Percentiles rank a stretch among this genome's conserved stretches.
Evolutionary conservation across 2,329 filamentous ascomycete species (phyloP).

Genomic region (Penicillium sp.): DNA sequence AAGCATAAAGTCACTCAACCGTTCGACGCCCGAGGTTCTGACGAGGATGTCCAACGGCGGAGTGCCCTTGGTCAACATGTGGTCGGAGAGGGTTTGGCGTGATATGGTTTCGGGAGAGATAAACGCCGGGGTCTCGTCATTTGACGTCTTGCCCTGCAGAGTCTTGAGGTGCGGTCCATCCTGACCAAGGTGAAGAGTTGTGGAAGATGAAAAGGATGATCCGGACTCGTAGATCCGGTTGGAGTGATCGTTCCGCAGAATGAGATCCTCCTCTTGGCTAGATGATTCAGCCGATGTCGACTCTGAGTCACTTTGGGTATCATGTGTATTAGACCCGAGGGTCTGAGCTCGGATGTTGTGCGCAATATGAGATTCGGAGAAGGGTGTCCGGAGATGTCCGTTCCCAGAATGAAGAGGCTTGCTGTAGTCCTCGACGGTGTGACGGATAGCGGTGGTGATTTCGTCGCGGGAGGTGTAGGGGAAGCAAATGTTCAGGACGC

Average conservation of each 20-base stretch:
- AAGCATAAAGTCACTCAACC: constrained; percentile 95
- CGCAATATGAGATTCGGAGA: constrained; percentile 82
- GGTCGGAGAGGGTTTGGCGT: constrained; percentile 70
- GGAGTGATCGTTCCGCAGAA: constrained; percentile 16
- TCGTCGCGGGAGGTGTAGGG: constrained; percentile 95
- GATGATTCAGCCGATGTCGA: constrained; percentile 41
- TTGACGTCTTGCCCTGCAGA: constrained; percentile 28
- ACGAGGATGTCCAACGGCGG: constrained; percentile 89
- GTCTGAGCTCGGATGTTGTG: constrained; percentile 72
- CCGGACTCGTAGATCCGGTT: constrained; percentile 32
- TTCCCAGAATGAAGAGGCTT: constrained; percentile 56
- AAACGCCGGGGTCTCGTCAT: constrained; percentile 36
- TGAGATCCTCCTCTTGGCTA: constrained; percentile 43
- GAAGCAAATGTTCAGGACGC: constrained; percentile 89
- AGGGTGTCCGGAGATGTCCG: constrained; percentile 55
- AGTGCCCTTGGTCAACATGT: constrained; percentile 81
- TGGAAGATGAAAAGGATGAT: constrained; percentile 40
- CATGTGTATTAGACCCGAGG: constrained; percentile 33
- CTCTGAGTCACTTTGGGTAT: constrained; percentile 47
- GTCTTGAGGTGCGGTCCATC: constrained; percentile 35
- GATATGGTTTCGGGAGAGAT: constrained; percentile 87
- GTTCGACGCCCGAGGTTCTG: constrained; percentile 85
- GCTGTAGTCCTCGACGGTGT: constrained; percentile 82
- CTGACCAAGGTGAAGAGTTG: constrained; percentile 48
- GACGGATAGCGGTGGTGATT: constrained; percentile 82